Evolutionary conservation across 805 yeast genomes (phyloP).

Genomic region (Blastobotrys muscicola): DNA sequence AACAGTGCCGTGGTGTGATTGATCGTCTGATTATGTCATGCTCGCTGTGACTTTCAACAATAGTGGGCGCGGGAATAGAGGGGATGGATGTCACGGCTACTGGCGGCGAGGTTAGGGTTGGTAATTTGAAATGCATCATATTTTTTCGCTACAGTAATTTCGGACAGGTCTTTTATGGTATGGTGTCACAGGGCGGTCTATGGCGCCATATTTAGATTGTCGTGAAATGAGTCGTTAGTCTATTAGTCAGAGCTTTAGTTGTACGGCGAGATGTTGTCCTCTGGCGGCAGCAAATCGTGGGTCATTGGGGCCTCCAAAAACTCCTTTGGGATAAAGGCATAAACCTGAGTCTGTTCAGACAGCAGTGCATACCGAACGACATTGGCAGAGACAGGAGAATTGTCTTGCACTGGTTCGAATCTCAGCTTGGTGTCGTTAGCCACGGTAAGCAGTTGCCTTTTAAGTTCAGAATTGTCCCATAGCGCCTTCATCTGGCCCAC

Average conservation of each 20-base stretch:
- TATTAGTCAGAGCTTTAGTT: too few species aligned
- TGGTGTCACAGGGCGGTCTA: too few species aligned
- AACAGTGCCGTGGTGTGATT: too few species aligned
- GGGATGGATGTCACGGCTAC: too few species aligned
- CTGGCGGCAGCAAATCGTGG: slow-evolving; percentile 19
- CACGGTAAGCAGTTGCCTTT: slow-evolving; percentile 9
- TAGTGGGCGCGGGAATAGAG: too few species aligned
- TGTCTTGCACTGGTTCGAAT: slow-evolving; percentile 3
- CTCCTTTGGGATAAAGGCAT: slow-evolving; percentile 14
- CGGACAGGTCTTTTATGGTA: too few species aligned
- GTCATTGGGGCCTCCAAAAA: slow-evolving; percentile 13
- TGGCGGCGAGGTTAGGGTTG: too few species aligned
- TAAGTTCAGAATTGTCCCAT: slow-evolving; percentile 14
- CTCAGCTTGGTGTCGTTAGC: slow-evolving; percentile 1
- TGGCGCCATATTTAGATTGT: too few species aligned
- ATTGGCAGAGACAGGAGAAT: slow-evolving; percentile 10
- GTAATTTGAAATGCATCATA: too few species aligned
- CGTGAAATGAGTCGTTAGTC: neutral
- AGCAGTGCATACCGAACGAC: slow-evolving; percentile 20
- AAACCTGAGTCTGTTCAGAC: slow-evolving; percentile 16
- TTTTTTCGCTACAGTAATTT: too few species aligned
- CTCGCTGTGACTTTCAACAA: too few species aligned
- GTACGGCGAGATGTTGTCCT: slow-evolving; percentile 15
- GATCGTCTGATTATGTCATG: too few species aligned
- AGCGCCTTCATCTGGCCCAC: slow-evolving; percentile 13